Conservation (phyloP, 768 basidiomycete species). For the Hygrophorus russula region DNA sequence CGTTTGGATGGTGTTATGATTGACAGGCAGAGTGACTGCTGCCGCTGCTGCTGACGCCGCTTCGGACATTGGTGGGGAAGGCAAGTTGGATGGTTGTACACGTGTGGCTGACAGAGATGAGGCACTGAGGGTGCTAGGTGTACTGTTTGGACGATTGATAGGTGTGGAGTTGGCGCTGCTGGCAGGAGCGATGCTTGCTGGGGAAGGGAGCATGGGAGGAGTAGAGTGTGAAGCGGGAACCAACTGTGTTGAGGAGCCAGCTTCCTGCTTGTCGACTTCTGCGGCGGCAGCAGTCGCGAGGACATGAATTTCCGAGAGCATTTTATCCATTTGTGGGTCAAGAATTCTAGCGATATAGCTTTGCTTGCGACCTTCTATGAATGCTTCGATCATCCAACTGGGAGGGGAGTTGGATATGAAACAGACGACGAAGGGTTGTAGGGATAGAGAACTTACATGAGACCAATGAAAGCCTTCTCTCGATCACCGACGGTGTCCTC, state of each 20-base stretch:
- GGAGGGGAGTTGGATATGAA: conserved; percentile 19
- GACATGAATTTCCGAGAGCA: conserved; percentile 10
- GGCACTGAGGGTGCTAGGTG: conserved; percentile 23
- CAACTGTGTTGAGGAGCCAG: conserved; percentile 15
- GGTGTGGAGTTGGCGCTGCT: conserved; percentile 75
- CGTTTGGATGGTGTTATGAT: not conserved
- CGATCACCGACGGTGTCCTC: conserved; percentile 39
- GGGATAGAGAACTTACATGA: conserved; percentile 50
- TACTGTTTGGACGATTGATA: conserved; percentile 44
- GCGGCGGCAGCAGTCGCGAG: conserved; percentile 22
- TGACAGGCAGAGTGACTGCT: conserved; percentile 26
- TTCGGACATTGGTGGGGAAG: conserved; percentile 8
- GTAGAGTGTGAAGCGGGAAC: conserved; percentile 30
- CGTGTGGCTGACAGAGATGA: conserved; percentile 25
- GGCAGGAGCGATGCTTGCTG: conserved; percentile 54
- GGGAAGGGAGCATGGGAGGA: conserved; percentile 73
- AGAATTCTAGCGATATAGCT: conserved; percentile 27
- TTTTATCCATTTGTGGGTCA: conserved; percentile 26
- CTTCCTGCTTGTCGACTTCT: conserved; percentile 21
- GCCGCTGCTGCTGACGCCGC: conserved; percentile 29
- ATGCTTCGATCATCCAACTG: conserved; percentile 74
- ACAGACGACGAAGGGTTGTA: conserved; percentile 14
- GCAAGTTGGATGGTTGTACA: conserved; percentile 18
- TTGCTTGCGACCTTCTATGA: conserved; percentile 47
- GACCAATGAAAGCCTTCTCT: conserved; percentile 59